Evolutionary conservation across 2,329 filamentous ascomycete species (phyloP).

Genomic region (Rosellinia necatrix): DNA sequence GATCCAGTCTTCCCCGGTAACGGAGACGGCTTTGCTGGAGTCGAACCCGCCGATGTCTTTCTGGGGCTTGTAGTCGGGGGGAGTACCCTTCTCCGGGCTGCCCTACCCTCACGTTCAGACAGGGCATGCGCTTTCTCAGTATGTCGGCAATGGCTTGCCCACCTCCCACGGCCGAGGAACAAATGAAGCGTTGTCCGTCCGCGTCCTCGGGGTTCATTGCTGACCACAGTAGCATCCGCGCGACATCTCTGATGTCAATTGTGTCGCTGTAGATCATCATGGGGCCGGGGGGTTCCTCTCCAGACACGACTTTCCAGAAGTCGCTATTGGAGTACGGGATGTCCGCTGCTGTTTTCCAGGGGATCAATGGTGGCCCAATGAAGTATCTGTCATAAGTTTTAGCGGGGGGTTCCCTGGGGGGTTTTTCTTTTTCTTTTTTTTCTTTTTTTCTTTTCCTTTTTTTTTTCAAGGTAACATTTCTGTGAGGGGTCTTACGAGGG

Average conservation of each 20-base stretch:
- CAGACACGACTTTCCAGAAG: constrained; percentile 32
- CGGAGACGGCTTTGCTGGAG: constrained; percentile 36
- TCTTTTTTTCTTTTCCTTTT: too few species aligned
- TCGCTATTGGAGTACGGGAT: constrained; percentile 32
- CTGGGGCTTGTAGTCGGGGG: constrained; percentile 27
- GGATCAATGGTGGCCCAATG: constrained; percentile 35
- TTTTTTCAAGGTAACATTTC: too few species aligned
- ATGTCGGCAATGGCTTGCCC: constrained; percentile 38
- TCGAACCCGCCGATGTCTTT: constrained; percentile 31
- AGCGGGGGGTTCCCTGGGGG: too few species aligned
- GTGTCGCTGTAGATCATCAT: constrained; percentile 32
- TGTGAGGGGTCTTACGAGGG: constrained; percentile 38
- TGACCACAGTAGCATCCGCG: constrained; percentile 37
- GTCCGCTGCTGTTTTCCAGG: constrained; percentile 31
- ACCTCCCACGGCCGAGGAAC: constrained; percentile 32
- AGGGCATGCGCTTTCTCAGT: constrained; percentile 30
- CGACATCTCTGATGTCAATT: constrained; percentile 38
- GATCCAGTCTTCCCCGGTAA: constrained; percentile 41
- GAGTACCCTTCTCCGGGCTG: constrained; percentile 33
- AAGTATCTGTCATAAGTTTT: constrained; percentile 30
- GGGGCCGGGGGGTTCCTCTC: constrained; percentile 30
- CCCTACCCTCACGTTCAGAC: constrained; percentile 24
- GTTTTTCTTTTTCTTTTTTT: too few species aligned
- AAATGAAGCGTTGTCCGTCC: constrained; percentile 37
- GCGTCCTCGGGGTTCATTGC: constrained; percentile 28